phyloP scores from a whole-genome alignment of 108 stramenopile species.

The Stephanodiscus minutulus region DNA sequence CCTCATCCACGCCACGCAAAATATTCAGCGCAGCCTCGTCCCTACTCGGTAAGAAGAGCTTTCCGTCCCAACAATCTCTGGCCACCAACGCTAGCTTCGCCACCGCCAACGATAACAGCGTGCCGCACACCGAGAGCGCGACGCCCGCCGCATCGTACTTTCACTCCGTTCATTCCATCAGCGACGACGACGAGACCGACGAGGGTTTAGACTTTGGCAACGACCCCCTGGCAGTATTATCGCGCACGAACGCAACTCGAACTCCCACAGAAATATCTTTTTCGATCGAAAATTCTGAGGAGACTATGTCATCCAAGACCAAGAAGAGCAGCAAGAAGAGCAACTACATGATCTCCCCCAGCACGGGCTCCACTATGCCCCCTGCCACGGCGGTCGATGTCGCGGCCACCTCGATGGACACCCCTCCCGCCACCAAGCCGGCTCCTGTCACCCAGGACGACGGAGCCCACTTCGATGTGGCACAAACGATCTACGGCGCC shows the following conservation, averaged over 20 bases:
- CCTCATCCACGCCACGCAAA: constrained; percentile 19
- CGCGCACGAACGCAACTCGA: background rate
- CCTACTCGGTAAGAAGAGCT: constrained; percentile 14
- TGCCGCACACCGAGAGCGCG: background rate
- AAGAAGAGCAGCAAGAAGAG: background rate
- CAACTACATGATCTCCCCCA: too few relatives aligned
- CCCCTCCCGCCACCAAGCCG: background rate
- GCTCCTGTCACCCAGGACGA: background rate
- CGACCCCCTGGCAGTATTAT: constrained; percentile 26
- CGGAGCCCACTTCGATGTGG: too few relatives aligned
- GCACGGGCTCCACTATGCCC: background rate
- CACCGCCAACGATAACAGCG: constrained; percentile 31
- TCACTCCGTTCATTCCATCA: constrained; percentile 22
- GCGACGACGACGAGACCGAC: constrained; percentile 16
- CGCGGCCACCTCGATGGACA: background rate
- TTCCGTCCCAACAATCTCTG: constrained; percentile 25
- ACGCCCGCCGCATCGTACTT: constrained; percentile 36
- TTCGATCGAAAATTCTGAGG: constrained; percentile 15
- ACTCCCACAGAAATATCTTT: constrained; percentile 24
- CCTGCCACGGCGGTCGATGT: background rate
- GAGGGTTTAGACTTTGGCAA: constrained; percentile 22
- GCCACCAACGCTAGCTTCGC: constrained; percentile 37
- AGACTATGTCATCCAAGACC: constrained; percentile 32
- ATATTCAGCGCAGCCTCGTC: constrained; percentile 21
- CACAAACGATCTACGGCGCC: too few relatives aligned